Percentiles rank a stretch among this genome's conserved stretches.
Conservation (phyloP, 2,329 filamentous ascomycete species). For the Phyllosticta citribraziliensis region DNA sequence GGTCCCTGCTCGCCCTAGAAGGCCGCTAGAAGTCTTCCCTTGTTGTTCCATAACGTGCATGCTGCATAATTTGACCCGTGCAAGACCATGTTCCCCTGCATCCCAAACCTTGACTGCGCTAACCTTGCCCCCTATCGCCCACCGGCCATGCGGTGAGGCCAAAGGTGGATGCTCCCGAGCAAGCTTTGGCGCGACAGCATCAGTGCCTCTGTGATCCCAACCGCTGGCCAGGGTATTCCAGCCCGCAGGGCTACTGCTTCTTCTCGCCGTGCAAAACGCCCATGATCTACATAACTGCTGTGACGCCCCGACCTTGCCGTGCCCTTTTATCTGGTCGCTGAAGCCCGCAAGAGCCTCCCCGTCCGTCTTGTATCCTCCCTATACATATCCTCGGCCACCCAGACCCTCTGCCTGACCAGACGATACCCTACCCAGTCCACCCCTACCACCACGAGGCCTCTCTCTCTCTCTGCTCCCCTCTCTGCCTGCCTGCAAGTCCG, state of each 20-base stretch:
- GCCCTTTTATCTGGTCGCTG: conserved; percentile 4
- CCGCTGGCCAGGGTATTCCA: conserved; percentile 18
- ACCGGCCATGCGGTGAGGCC: conserved; percentile 7
- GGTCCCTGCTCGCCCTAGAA: background rate
- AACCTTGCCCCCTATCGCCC: background rate
- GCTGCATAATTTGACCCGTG: background rate
- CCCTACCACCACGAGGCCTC: conserved; percentile 3
- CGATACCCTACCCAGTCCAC: background rate
- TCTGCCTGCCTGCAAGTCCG: conserved; percentile 6
- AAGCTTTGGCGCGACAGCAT: conserved; percentile 20
- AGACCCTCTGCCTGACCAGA: background rate
- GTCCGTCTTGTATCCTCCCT: background rate
- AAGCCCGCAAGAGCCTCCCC: background rate
- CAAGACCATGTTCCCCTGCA: background rate
- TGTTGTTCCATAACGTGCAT: background rate
- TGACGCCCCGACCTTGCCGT: conserved; percentile 13
- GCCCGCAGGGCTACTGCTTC: conserved; percentile 23
- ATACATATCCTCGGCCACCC: conserved; percentile 8
- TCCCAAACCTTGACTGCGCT: conserved; percentile 4
- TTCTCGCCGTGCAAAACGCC: conserved; percentile 18
- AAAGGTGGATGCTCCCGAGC: conserved; percentile 13
- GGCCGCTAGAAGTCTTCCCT: background rate
- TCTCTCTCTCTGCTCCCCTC: background rate
- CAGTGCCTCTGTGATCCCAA: conserved; percentile 21
- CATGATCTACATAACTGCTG: conserved; percentile 24